These are phyloP conservation scores for Talaromyces adpressus DNA, from an alignment of 495 filamentous ascomycete species.

Conservation along the genomic window DNA sequence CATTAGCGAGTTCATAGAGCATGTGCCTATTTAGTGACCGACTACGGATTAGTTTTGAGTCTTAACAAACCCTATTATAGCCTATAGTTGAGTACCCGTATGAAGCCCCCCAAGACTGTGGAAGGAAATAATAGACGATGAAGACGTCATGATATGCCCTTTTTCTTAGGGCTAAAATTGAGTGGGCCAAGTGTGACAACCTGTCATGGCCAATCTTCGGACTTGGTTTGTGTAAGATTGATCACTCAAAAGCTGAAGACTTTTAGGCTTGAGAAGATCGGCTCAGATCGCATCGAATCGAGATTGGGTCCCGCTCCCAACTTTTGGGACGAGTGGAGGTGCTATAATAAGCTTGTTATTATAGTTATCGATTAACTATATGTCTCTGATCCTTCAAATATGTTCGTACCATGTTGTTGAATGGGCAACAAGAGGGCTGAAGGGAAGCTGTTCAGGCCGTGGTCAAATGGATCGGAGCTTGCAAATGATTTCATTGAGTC, in stretches of 20 bases:
- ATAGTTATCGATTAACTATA: neutral
- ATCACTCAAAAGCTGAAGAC: neutral
- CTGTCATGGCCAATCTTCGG: neutral
- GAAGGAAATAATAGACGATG: neutral
- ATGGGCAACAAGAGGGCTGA: neutral
- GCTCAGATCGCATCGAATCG: slow-evolving; percentile 1
- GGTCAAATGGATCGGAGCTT: neutral
- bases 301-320: neutral
- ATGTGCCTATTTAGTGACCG: neutral
- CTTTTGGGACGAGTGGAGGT: neutral
- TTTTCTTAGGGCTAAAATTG: neutral
- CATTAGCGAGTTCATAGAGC: neutral
- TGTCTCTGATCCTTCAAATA: neutral
- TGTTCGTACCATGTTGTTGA: neutral
- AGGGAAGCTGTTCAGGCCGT: neutral
- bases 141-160: neutral
- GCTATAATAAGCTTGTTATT: neutral
- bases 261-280: neutral
- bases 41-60: neutral
- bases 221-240: neutral
- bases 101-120: neutral
- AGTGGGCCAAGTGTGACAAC: neutral
- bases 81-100: neutral
- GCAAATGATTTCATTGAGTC: too few species aligned
- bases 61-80: neutral